Conservation (phyloP, 169 alveolate species). For the Plasmodium berghei region DNA sequence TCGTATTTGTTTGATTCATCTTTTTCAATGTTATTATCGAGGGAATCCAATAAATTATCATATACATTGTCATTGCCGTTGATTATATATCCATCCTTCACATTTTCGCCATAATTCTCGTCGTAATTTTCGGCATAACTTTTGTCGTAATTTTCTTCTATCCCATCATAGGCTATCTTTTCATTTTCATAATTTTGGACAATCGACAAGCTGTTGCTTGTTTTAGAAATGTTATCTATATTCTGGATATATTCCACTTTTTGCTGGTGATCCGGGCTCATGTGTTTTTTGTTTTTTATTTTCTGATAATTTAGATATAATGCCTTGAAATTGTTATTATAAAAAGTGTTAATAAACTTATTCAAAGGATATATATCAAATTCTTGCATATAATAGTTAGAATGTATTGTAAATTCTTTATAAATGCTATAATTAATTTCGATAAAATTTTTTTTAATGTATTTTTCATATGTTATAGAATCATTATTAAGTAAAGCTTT, state of each 20-base stretch:
- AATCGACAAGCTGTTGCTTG: no score
- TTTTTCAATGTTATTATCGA: no score
- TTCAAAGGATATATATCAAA: conserved; percentile 25
- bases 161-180: no score
- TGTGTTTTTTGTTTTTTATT: background rate
- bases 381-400: conserved; percentile 30
- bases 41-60: no score
- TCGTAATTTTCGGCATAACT: no score
- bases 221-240: background rate
- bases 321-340: conserved; percentile 19
- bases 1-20: no score
- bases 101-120: no score
- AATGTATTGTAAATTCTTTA: conserved; percentile 46
- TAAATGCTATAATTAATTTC: conserved; percentile 55
- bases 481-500: conserved; percentile 19
- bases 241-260: background rate
- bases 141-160: no score
- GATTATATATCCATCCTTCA: no score
- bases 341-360: conserved; percentile 27
- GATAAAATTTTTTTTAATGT: conserved; percentile 18
- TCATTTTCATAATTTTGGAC: no score
- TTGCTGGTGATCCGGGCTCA: background rate
- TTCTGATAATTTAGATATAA: conserved; percentile 5
- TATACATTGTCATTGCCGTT: no score
- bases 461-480: conserved; percentile 56